Conservation (phyloP, 495 filamentous ascomycete genomes). For the Penicillium simplicissimum region DNA sequence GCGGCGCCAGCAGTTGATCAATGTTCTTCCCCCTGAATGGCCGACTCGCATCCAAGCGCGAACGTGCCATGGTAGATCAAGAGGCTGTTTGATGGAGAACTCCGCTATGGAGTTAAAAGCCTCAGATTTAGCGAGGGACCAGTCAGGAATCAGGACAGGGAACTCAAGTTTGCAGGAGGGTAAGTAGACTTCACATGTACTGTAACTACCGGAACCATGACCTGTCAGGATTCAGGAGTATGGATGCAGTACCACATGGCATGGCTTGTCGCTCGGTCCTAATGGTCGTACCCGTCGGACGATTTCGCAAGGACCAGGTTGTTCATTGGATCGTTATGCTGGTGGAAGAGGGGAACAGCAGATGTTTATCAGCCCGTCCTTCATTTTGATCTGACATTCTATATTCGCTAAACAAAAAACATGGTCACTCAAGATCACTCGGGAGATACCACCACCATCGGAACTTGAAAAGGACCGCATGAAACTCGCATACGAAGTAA, state of each 20-base stretch:
- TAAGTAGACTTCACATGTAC: no score
- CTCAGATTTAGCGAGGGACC: slow-evolving; percentile 12
- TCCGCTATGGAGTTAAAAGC: slow-evolving; percentile 19
- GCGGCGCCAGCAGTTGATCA: background rate
- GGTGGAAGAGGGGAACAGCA: background rate
- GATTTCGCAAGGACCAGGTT: background rate
- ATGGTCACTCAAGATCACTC: background rate
- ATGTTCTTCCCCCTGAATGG: background rate
- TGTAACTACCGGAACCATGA: background rate
- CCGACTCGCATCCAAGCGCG: slow-evolving; percentile 9
- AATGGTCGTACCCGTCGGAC: slow-evolving; percentile 6
- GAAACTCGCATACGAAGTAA: background rate
- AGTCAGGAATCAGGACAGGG: background rate
- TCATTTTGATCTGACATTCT: background rate
- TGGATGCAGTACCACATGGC: background rate
- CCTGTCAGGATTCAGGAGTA: background rate
- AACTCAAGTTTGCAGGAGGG: background rate
- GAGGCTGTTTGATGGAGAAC: slow-evolving; percentile 15
- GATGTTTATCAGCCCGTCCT: background rate
- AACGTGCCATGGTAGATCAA: slow-evolving; percentile 26
- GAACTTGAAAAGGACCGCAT: background rate
- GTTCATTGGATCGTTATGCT: background rate
- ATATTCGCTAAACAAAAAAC: background rate
- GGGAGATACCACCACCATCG: background rate
- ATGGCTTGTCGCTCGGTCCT: slow-evolving; percentile 1